Evolutionary conservation across 352 stramenopile species (phyloP).

Genomic region (Phytophthora boehmeriae): DNA sequence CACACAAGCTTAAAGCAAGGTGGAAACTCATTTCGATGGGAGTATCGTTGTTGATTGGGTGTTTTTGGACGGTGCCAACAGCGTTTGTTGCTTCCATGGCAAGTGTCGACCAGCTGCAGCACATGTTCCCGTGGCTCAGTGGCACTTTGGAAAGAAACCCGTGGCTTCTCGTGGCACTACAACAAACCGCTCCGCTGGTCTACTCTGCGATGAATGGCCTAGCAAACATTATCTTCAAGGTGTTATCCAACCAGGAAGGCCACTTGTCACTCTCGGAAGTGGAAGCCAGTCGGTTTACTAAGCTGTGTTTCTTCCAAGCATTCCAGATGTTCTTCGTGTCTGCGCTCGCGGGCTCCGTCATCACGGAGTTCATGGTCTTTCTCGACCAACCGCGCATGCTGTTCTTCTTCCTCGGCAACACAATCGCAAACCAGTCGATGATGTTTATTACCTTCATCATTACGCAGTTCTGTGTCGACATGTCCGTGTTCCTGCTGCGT

Average conservation of each 20-base stretch:
- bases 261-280: constrained; percentile 73
- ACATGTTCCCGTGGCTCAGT: constrained; percentile 55
- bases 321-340: constrained; percentile 88
- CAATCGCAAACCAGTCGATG: constrained; percentile 76
- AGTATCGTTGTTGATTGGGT: constrained; percentile 63
- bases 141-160: constrained; percentile 49
- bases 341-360: constrained; percentile 65
- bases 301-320: constrained; percentile 79
- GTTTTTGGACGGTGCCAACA: constrained; percentile 83
- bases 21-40: constrained; percentile 63
- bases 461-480: constrained; percentile 67
- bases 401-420: constrained; percentile 75
- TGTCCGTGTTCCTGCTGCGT: constrained; percentile 66
- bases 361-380: constrained; percentile 60
- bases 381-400: constrained; percentile 68
- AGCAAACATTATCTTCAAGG: constrained; percentile 68
- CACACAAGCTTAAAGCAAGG: constrained; percentile 61
- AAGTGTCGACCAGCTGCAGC: constrained; percentile 64
- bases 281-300: constrained; percentile 72
- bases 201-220: constrained; percentile 76
- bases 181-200: constrained; percentile 70
- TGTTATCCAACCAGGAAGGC: constrained; percentile 67
- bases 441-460: constrained; percentile 86
- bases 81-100: constrained; percentile 80
- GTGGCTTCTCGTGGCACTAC: constrained; percentile 55